Percentiles rank a stretch among this genome's conserved stretches.
Evolutionary conservation across 2,329 filamentous ascomycete genomes (phyloP).

Genomic region (Berkeleyomyces rouxiae): DNA sequence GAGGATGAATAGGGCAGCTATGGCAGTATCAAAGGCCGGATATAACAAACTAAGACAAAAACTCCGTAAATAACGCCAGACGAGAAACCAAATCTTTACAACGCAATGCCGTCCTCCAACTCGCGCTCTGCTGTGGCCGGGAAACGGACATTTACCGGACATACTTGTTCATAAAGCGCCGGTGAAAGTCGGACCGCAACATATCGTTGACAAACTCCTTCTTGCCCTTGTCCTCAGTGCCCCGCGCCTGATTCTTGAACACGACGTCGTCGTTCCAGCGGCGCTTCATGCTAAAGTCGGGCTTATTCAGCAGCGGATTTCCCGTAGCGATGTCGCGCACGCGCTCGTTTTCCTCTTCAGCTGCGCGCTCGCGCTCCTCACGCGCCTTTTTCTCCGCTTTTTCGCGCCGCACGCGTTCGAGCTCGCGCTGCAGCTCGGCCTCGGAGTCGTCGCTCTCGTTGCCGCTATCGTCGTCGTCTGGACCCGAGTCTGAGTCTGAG

Average conservation of each 20-base stretch:
- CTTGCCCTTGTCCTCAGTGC: constrained; percentile 78
- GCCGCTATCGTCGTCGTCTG: constrained; percentile 22
- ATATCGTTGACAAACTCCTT: constrained; percentile 98
- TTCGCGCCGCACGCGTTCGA: constrained; percentile 87
- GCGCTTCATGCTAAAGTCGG: constrained; percentile 79
- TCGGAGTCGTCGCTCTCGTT: constrained; percentile 61
- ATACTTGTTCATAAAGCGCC: constrained; percentile 76
- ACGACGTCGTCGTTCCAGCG: constrained; percentile 98
- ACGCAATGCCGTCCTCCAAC: not conserved
- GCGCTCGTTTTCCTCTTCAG: constrained; percentile 63
- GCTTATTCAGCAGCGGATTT: constrained; percentile 79
- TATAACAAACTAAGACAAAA: not conserved
- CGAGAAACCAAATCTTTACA: constrained; percentile 10
- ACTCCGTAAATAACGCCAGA: constrained; percentile 3
- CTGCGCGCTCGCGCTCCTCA: constrained; percentile 60
- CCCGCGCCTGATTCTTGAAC: constrained; percentile 95
- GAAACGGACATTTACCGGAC: constrained; percentile 28
- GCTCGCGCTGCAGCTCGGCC: constrained; percentile 75
- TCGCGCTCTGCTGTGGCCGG: too few relatives aligned
- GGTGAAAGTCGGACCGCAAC: constrained; percentile 90
- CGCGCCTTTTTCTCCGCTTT: constrained; percentile 44
- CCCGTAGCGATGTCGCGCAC: constrained; percentile 82
- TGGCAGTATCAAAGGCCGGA: not conserved
- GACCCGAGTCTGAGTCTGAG: constrained; percentile 30
- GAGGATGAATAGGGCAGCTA: not conserved